A percentile compares a stretch with the other conserved stretches of the same genome.
Evolutionary conservation across 164 flowering plant species (phyloP).

Genomic region (Sextonia rubra): DNA sequence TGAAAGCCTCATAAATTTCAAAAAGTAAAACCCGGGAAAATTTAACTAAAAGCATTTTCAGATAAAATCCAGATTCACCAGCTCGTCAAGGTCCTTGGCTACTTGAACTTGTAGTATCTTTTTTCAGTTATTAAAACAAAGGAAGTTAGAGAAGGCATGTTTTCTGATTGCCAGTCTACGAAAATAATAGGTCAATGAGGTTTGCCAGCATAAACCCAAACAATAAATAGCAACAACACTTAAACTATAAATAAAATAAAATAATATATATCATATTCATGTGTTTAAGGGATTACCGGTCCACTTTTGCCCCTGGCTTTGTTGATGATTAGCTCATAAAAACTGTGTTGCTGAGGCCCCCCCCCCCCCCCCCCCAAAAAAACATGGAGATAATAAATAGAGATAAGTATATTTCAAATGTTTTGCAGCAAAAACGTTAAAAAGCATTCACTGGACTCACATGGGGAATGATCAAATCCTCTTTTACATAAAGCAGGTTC

Average conservation of each 20-base stretch:
- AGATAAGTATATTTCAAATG: not conserved
- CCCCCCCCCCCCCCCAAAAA: slow-evolving; percentile 13
- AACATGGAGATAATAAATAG: slow-evolving; percentile 3
- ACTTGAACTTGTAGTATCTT: too few species aligned
- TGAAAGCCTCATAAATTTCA: too few species aligned
- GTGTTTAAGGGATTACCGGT: slow-evolving; percentile 55
- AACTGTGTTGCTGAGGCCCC: slow-evolving; percentile 86
- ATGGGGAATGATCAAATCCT: slow-evolving; percentile 97
- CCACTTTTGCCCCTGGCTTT: slow-evolving; percentile 99
- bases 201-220: too few species aligned
- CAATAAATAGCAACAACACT: too few species aligned
- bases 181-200: not conserved
- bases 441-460: slow-evolving; percentile 29
- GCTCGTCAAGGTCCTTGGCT: too few species aligned
- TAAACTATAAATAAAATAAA: too few species aligned
- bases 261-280: too few species aligned
- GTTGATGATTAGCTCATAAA: slow-evolving; percentile 87
- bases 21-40: too few species aligned
- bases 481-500: slow-evolving; percentile 95
- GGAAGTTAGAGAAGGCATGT: not conserved
- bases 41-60: too few species aligned
- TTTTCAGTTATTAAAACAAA: too few species aligned
- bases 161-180: not conserved
- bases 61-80: too few species aligned
- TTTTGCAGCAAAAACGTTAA: not conserved